Evolutionary conservation across 2,329 filamentous ascomycete genomes (phyloP), one percentile per base, ranked within the genome.

Genomic region (Gliomastix tumulicola): DNA sequence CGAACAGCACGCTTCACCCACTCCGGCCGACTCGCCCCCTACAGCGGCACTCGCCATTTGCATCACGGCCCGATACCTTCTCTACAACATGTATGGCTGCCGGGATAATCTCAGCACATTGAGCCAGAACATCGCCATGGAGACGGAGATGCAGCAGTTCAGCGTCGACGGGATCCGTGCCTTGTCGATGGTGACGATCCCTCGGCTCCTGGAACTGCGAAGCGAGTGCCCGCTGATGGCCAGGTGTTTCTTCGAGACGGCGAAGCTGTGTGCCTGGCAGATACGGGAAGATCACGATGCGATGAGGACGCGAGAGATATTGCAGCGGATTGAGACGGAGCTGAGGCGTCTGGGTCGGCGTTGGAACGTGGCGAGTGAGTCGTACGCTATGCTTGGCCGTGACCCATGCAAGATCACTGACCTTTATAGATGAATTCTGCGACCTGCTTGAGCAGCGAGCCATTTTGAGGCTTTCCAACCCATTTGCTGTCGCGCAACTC

Each of bases 31-130:
- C n/a, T n/a, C n/a, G 15, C 12, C 12, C 5, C 13, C 17, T 2
- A n/a, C n/a, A n/a, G n/a, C 7, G 8, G 4, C 7, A 17, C 11
- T 48, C 2, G 38, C 42, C 7, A 11, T 45, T 0, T 44, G 41
- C 28, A 35, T 16, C n/a, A 42, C 41, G 3, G 41, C 44, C 3
- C 32, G 47, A 4, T 32, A 46, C 12, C 21, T 44, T 4, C 23
- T 49, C 6, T 49, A 45, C 37, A 40, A 41, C n/a, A 30, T 34
- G 10, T 50, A 49, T 15, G 42, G 22, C 8, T 47, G 46, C 32
- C n/a, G n/a, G n/a, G n/a, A n/a, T n/a, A n/a, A n/a, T n/a, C n/a
- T n/a, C n/a, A n/a, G n/a, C n/a, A n/a, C n/a, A n/a, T n/a, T n/a
- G n/a, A n/a, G n/a, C n/a, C n/a, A n/a, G n/a, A 48, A 47, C 8